These are phyloP conservation scores for Medicago lupulina DNA, from an alignment of 306 rosid species.

Conservation along the genomic window DNA sequence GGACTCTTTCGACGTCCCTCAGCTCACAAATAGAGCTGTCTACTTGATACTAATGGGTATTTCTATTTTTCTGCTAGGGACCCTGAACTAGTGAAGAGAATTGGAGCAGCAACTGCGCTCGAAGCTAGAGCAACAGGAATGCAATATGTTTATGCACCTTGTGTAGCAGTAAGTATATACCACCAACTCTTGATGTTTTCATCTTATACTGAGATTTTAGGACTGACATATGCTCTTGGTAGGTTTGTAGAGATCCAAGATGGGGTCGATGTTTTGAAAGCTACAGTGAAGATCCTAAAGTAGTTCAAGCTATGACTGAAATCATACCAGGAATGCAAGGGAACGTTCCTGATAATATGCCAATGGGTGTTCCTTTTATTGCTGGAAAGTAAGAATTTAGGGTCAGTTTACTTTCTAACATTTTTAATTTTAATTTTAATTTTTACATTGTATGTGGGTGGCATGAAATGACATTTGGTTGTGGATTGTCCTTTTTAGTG, in stretches of 20 bases:
- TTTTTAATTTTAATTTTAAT: too few species aligned
- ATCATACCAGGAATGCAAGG: constrained; percentile 57
- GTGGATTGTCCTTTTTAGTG: too few species aligned
- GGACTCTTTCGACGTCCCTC: background rate
- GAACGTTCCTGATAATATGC: constrained; percentile 38
- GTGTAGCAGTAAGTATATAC: constrained; percentile 52
- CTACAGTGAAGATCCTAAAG: constrained; percentile 55
- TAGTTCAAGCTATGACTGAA: constrained; percentile 58
- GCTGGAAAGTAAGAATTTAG: constrained; percentile 51
- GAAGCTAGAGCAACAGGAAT: constrained; percentile 66
- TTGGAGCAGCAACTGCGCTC: constrained; percentile 63
- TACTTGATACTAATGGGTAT: background rate
- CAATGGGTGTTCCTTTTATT: constrained; percentile 51
- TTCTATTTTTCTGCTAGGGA: constrained; percentile 47
- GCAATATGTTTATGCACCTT: constrained; percentile 55
- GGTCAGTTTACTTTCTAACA: too few species aligned
- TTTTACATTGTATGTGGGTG: too few species aligned
- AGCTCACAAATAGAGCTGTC: background rate
- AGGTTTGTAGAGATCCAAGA: constrained; percentile 69
- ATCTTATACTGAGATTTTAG: background rate
- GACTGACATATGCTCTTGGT: background rate
- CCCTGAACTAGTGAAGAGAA: constrained; percentile 55
- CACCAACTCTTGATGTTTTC: background rate
- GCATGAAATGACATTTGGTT: too few species aligned
- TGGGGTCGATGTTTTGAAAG: constrained; percentile 68